Evolutionary conservation across 2,329 filamentous ascomycete genomes (phyloP).

Genomic region (Salinomyces thailandicus): DNA sequence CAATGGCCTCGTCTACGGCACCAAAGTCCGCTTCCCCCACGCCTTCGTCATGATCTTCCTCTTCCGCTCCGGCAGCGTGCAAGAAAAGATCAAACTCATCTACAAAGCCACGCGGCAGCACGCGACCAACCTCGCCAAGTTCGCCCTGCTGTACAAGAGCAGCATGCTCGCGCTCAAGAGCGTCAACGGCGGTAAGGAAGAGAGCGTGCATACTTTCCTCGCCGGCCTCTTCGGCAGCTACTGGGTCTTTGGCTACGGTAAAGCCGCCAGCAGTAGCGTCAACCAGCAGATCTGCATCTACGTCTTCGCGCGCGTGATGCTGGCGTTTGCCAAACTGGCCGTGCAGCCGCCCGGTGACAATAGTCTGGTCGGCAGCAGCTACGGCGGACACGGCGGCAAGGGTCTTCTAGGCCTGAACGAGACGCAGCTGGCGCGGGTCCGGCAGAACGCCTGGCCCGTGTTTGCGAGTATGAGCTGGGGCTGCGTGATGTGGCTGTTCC

Average conservation of each 20-base stretch:
- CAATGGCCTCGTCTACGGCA: slow-evolving; percentile 93
- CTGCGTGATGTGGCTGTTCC: slow-evolving; percentile 88
- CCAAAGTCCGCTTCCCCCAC: slow-evolving; percentile 96
- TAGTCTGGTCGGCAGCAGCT: slow-evolving; percentile 26
- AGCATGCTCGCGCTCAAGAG: slow-evolving; percentile 62
- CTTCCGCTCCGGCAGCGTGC: slow-evolving; percentile 76
- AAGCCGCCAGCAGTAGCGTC: slow-evolving; percentile 55
- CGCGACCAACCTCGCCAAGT: slow-evolving; percentile 81
- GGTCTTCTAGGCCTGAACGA: slow-evolving; percentile 32
- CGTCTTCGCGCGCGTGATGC: slow-evolving; percentile 81
- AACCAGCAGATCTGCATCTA: slow-evolving; percentile 98
- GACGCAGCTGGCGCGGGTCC: slow-evolving; percentile 28
- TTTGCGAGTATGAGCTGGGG: slow-evolving; percentile 91
- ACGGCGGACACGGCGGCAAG: slow-evolving; percentile 31
- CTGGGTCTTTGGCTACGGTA: slow-evolving; percentile 75
- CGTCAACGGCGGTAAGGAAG: slow-evolving; percentile 45
- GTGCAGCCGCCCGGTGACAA: slow-evolving; percentile 49
- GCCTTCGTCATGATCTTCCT: slow-evolving; percentile 97
- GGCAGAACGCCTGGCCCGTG: slow-evolving; percentile 72
- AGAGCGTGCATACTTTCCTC: slow-evolving; percentile 72
- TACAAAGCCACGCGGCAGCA: slow-evolving; percentile 81
- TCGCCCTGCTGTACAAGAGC: slow-evolving; percentile 82
- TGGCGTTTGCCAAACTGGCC: slow-evolving; percentile 73
- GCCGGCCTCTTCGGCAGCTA: slow-evolving; percentile 85
- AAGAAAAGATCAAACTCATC: slow-evolving; percentile 67